Percentiles rank a stretch among this genome's conserved stretches.
phyloP scores from a whole-genome alignment of 129 eudicot genomes.

The Rutidosis leptorrhynchoides region DNA sequence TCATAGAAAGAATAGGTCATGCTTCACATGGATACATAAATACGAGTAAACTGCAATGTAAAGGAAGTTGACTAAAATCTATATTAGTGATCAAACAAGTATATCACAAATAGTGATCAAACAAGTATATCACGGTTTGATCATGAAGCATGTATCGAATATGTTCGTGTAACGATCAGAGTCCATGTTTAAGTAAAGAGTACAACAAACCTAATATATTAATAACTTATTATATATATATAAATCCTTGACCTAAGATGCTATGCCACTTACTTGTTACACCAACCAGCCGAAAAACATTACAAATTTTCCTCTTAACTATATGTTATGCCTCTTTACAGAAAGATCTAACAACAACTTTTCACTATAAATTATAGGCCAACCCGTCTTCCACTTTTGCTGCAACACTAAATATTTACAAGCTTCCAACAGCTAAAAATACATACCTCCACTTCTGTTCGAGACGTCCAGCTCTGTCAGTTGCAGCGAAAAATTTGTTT shows the following conservation, averaged over 20 bases:
- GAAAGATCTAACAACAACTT: slow-evolving; percentile 4
- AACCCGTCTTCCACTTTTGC: slow-evolving; percentile 6
- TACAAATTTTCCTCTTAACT: slow-evolving; percentile 16
- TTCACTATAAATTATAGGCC: slow-evolving; percentile 13
- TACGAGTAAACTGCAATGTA: background rate
- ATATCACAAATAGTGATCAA: no score
- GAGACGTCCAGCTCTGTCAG: slow-evolving; percentile 24
- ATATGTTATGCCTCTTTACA: slow-evolving; percentile 22
- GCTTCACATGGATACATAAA: background rate
- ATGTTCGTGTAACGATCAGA: background rate
- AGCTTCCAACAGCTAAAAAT: slow-evolving; percentile 22
- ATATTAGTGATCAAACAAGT: background rate
- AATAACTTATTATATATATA: background rate
- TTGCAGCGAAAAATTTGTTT: slow-evolving; percentile 28
- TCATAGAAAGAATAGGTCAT: background rate
- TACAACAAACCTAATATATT: slow-evolving; percentile 10
- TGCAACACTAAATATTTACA: slow-evolving; percentile 35
- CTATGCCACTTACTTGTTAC: slow-evolving; percentile 14
- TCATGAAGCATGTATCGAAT: background rate
- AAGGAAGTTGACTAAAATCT: background rate
- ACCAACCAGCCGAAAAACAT: slow-evolving; percentile 17
- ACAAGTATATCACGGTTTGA: background rate
- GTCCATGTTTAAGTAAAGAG: background rate
- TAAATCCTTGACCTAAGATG: slow-evolving; percentile 13
- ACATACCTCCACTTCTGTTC: slow-evolving; percentile 21